These are phyloP conservation scores for Phialocephala subalpina DNA, from an alignment of 2,329 filamentous ascomycete genomes.

Conservation along the genomic window DNA sequence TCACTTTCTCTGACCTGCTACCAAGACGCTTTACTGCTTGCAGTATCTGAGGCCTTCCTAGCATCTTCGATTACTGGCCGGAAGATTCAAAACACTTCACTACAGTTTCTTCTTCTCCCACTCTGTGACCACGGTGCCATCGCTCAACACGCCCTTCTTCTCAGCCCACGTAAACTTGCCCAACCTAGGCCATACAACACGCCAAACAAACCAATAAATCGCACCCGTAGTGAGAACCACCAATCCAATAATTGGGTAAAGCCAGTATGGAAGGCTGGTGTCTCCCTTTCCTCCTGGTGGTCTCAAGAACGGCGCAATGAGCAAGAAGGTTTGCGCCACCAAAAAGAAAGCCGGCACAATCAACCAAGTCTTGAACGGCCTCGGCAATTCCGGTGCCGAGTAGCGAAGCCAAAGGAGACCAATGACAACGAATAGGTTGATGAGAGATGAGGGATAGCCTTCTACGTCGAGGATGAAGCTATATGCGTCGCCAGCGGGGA, in stretches of 20 bases:
- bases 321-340: constrained; percentile 50
- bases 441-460: constrained; percentile 46
- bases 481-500: constrained; percentile 40
- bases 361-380: constrained; percentile 48
- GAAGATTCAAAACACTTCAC: not conserved
- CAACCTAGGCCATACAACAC: constrained; percentile 34
- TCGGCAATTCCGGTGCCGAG: constrained; percentile 41
- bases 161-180: constrained; percentile 27
- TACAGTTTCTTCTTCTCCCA: constrained; percentile 32
- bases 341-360: constrained; percentile 48
- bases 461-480: constrained; percentile 48
- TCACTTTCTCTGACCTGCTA: too few relatives aligned
- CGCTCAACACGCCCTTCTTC: constrained; percentile 31
- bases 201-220: constrained; percentile 46
- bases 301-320: constrained; percentile 51
- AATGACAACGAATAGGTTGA: constrained; percentile 44
- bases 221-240: constrained; percentile 48
- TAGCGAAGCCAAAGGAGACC: constrained; percentile 45
- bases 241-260: constrained; percentile 53
- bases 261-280: constrained; percentile 52
- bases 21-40: too few relatives aligned
- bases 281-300: constrained; percentile 50
- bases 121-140: constrained; percentile 40
- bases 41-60: too few relatives aligned
- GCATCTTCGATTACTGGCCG: too few relatives aligned